A percentile compares a stretch with the other conserved stretches of the same genome.
phyloP scores from a whole-genome alignment of 306 rosid species.

The Inga laurina region DNA sequence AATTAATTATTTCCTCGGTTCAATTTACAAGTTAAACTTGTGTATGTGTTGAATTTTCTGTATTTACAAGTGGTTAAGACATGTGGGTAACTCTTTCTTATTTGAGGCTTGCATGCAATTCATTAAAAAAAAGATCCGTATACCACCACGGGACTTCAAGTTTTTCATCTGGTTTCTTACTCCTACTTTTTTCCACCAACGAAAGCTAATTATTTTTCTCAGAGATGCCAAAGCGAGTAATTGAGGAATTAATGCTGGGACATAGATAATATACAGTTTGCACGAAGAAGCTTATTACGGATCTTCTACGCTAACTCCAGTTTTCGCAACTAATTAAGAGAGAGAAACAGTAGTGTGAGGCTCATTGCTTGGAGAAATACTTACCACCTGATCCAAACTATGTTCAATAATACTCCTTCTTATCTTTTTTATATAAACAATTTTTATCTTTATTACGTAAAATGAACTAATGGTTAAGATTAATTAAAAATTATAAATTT shows the following conservation, averaged over 20 bases:
- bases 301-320: neutral
- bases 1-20: neutral
- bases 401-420: too few species aligned
- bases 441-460: too few species aligned
- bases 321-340: neutral
- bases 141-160: neutral
- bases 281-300: neutral
- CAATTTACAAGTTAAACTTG: too few species aligned
- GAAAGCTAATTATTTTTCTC: neutral
- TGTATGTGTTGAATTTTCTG: neutral
- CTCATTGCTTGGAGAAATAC: neutral
- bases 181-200: neutral
- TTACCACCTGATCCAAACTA: too few species aligned
- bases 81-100: neutral
- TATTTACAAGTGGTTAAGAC: neutral
- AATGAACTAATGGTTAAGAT: too few species aligned
- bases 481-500: too few species aligned
- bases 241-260: neutral
- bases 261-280: neutral
- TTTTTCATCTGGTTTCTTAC: neutral
- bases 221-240: neutral
- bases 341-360: neutral
- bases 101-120: neutral
- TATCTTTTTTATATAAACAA: too few species aligned
- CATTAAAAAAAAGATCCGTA: neutral